Evolutionary conservation across 148 eudicot species (phyloP).

Genomic region (Nepenthes gracilis): DNA sequence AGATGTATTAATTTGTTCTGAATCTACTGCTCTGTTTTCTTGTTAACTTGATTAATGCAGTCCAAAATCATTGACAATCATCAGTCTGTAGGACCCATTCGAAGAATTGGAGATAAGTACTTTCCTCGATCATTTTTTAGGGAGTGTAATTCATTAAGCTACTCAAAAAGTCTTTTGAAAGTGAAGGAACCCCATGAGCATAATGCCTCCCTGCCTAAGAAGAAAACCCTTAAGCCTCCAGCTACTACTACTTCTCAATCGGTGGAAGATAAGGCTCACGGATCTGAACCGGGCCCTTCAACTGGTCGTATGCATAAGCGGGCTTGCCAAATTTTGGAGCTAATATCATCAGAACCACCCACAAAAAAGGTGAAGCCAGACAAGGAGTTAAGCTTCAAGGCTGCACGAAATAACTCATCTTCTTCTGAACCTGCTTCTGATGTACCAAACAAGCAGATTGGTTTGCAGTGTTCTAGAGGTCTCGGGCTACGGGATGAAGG

Average conservation of each 20-base stretch:
- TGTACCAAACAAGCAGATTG: neutral
- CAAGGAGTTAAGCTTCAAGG: conserved; percentile 51
- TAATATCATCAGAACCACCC: conserved; percentile 41
- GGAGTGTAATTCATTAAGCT: conserved; percentile 30
- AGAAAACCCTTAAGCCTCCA: conserved; percentile 27
- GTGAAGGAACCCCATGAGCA: conserved; percentile 5
- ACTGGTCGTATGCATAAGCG: conserved; percentile 35
- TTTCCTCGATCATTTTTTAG: conserved; percentile 40
- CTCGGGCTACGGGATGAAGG: conserved; percentile 9
- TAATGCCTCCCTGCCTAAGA: conserved; percentile 24
- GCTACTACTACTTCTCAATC: conserved; percentile 18
- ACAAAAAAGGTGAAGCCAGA: conserved; percentile 50
- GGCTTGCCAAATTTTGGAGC: conserved; percentile 65
- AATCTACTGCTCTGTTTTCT: no score
- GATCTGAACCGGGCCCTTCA: conserved; percentile 18
- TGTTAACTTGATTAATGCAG: conserved; percentile 12
- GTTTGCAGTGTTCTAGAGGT: neutral
- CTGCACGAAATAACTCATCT: conserved; percentile 37
- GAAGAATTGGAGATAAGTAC: conserved; percentile 43
- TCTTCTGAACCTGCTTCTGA: conserved; percentile 7
- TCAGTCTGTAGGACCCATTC: conserved; percentile 76
- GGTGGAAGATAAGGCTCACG: conserved; percentile 9
- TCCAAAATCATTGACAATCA: conserved; percentile 25
- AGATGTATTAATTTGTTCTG: no score
- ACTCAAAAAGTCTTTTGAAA: conserved; percentile 20